A percentile compares a stretch with the other conserved stretches of the same genome.
Evolutionary conservation across 2,329 filamentous ascomycete species (phyloP).

Genomic region (Talaromyces sp.): DNA sequence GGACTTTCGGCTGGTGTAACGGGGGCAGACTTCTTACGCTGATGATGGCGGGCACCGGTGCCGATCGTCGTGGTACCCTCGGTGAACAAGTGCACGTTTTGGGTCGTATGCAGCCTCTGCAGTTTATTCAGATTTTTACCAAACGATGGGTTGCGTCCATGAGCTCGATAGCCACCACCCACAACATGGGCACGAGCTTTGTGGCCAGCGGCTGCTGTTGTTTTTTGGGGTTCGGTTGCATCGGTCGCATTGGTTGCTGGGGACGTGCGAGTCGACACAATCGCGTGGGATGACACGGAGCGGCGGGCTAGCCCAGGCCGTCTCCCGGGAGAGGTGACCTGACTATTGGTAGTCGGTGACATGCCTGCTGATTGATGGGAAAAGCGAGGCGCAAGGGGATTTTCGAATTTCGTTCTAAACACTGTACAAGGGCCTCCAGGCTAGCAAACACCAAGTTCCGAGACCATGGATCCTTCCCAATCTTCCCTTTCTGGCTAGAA

Average conservation of each 20-base stretch:
- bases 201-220: constrained; percentile 25
- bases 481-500: not conserved
- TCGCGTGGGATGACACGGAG: constrained; percentile 37
- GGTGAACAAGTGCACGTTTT: constrained; percentile 25
- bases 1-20: constrained; percentile 42
- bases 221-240: constrained; percentile 28
- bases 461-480: not conserved
- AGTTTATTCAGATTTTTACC: constrained; percentile 43
- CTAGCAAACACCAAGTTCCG: not conserved
- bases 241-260: constrained; percentile 21
- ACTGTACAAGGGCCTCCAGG: constrained; percentile 9
- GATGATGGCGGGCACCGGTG: constrained; percentile 32
- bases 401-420: not conserved
- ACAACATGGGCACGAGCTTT: constrained; percentile 38
- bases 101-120: constrained; percentile 31
- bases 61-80: constrained; percentile 22
- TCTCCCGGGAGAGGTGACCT: constrained; percentile 36
- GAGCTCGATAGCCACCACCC: constrained; percentile 35
- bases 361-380: constrained; percentile 6
- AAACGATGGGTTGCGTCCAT: constrained; percentile 40
- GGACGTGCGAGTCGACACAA: constrained; percentile 31
- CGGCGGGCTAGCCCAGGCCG: constrained; percentile 37
- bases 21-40: constrained; percentile 44
- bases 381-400: not conserved
- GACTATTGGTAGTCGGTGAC: constrained; percentile 17